These are phyloP conservation scores for Trichosanthes cucumerina DNA, from an alignment of 306 rosid species.

Conservation along the genomic window DNA sequence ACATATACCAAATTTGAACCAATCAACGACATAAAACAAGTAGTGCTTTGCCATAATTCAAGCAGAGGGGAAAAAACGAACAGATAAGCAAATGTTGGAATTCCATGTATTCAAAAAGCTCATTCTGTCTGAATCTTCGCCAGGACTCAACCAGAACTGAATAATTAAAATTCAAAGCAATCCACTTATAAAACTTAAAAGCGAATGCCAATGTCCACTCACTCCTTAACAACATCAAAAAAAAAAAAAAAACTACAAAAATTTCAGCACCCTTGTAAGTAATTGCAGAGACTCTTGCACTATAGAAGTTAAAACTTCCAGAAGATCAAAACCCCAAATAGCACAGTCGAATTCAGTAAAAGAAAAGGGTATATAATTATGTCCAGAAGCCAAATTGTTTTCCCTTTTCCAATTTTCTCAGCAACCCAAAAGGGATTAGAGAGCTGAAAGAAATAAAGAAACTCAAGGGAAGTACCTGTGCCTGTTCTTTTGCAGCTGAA, in stretches of 20 bases:
- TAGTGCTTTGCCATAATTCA: slow-evolving; percentile 32
- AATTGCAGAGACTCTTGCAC: neutral
- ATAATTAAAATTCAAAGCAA: slow-evolving; percentile 19
- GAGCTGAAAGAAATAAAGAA: neutral
- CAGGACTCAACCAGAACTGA: slow-evolving; percentile 24
- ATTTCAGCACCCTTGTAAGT: neutral
- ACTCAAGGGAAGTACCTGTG: slow-evolving; percentile 14
- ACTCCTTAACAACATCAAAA: neutral
- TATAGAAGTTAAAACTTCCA: neutral
- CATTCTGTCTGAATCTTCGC: slow-evolving; percentile 49
- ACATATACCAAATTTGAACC: slow-evolving; percentile 15
- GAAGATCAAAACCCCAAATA: slow-evolving; percentile 3
- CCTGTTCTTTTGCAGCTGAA: slow-evolving; percentile 13
- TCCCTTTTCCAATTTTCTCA: slow-evolving; percentile 8
- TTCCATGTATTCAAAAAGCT: slow-evolving; percentile 14
- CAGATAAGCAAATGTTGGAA: slow-evolving; percentile 23
- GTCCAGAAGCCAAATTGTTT: neutral
- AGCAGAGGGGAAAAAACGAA: slow-evolving; percentile 23
- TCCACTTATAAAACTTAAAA: neutral
- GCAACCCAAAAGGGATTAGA: slow-evolving; percentile 15
- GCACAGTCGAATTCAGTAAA: slow-evolving; percentile 9
- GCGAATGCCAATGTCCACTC: neutral
- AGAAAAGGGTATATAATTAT: neutral
- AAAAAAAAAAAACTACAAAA: neutral
- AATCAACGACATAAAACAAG: slow-evolving; percentile 23